Percentiles rank a stretch among this genome's conserved stretches.
phyloP scores from a whole-genome alignment of 257 asterid genomes.

The Nicotiana knightiana region DNA sequence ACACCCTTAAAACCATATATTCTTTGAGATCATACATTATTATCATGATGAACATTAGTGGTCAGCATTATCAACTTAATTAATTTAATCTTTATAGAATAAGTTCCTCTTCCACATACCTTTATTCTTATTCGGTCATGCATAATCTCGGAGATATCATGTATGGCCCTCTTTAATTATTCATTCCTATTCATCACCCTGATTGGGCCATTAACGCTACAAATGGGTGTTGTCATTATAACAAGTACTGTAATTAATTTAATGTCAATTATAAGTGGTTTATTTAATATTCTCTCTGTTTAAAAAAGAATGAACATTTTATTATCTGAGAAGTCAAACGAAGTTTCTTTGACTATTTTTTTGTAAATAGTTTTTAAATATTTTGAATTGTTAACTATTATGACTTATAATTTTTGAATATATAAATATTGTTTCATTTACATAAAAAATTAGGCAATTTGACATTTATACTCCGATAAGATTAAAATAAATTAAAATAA shows the following conservation, averaged over 20 bases:
- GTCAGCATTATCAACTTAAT: neutral
- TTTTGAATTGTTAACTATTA: too few species aligned
- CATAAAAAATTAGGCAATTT: too few species aligned
- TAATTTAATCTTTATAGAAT: neutral
- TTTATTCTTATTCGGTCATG: neutral
- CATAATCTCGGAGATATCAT: conserved; percentile 13
- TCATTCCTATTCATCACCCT: neutral
- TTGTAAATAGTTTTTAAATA: too few species aligned
- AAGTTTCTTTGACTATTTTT: too few species aligned
- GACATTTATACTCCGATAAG: too few species aligned
- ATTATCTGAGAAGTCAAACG: too few species aligned
- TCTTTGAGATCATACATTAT: neutral
- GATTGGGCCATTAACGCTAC: neutral
- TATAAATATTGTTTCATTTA: too few species aligned
- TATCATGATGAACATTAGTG: neutral
- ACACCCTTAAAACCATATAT: neutral
- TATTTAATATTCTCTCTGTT: too few species aligned
- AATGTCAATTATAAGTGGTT: neutral
- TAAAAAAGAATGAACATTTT: too few species aligned
- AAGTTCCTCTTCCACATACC: conserved; percentile 1
- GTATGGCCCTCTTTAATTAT: neutral
- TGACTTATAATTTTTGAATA: too few species aligned
- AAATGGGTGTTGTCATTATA: neutral
- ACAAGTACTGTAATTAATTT: neutral
- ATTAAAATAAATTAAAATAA: too few species aligned